Percentiles rank a stretch among this genome's conserved stretches.
Evolutionary conservation across 2,329 filamentous ascomycete species (phyloP).

Genomic region (Beauveria caledonica): DNA sequence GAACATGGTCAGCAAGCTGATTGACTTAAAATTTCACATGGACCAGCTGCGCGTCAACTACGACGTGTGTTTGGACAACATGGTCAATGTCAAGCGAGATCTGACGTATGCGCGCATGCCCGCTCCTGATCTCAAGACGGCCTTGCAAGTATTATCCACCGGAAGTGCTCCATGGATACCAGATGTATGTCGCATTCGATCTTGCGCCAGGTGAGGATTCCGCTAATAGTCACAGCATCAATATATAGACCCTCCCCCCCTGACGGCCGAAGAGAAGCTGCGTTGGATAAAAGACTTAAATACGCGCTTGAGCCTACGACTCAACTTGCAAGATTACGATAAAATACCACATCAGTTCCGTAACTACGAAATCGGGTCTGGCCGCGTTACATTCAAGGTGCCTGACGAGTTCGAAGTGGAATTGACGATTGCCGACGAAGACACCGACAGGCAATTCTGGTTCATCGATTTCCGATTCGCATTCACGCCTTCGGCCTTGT

Average conservation of each 20-base stretch:
- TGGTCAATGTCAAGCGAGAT: slow-evolving; percentile 66
- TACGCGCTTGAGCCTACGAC: slow-evolving; percentile 68
- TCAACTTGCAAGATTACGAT: slow-evolving; percentile 79
- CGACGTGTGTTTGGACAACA: slow-evolving; percentile 48
- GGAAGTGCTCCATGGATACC: slow-evolving; percentile 73
- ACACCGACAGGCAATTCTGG: slow-evolving; percentile 76
- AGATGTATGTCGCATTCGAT: slow-evolving; percentile 46
- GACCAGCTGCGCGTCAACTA: slow-evolving; percentile 54
- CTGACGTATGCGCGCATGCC: slow-evolving; percentile 67
- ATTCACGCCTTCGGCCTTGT: slow-evolving; percentile 60
- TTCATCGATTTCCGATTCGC: slow-evolving; percentile 87
- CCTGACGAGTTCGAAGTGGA: slow-evolving; percentile 85
- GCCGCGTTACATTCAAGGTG: slow-evolving; percentile 84
- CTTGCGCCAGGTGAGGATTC: background rate
- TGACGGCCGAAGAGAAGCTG: slow-evolving; percentile 64
- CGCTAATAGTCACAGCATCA: slow-evolving; percentile 49
- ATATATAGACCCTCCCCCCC: slow-evolving; percentile 65
- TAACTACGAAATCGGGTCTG: slow-evolving; percentile 70
- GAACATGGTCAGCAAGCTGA: slow-evolving; percentile 72
- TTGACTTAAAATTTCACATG: slow-evolving; percentile 76
- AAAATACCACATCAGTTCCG: slow-evolving; percentile 66
- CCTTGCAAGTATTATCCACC: slow-evolving; percentile 73
- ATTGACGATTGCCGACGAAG: slow-evolving; percentile 81
- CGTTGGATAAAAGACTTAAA: slow-evolving; percentile 75
- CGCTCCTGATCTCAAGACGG: slow-evolving; percentile 85